phyloP scores from a whole-genome alignment of 257 asterid species.

The Leonotis leonurus region DNA sequence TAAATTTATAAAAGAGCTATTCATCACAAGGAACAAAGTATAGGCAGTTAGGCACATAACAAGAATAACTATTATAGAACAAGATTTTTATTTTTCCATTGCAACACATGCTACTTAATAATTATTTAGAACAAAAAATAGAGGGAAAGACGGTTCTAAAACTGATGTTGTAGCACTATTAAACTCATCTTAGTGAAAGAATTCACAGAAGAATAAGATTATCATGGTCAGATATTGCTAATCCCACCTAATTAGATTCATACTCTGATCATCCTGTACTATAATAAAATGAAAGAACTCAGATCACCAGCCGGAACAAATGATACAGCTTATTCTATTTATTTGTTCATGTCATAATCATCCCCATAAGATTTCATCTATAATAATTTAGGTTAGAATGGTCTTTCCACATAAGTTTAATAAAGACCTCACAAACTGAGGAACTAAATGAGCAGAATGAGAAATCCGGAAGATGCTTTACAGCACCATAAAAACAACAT shows the following conservation, averaged over 20 bases:
- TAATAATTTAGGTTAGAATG: too few species aligned
- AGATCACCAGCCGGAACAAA: background rate
- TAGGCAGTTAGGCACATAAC: background rate
- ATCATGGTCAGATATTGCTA: background rate
- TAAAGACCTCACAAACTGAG: background rate
- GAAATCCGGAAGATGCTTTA: background rate
- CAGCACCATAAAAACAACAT: background rate
- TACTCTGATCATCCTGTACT: background rate
- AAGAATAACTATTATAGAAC: too few species aligned
- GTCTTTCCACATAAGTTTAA: background rate
- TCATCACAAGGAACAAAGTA: background rate
- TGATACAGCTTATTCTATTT: background rate
- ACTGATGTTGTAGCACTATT: background rate
- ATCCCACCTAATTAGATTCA: slow-evolving; percentile 7
- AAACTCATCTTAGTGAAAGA: background rate
- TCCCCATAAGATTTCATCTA: background rate
- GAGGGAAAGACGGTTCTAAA: background rate
- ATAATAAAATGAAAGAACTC: background rate
- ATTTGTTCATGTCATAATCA: background rate
- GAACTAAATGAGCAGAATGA: background rate
- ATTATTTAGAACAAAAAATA: background rate
- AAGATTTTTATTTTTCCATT: too few species aligned
- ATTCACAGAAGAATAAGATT: background rate
- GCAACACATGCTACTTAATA: too few species aligned
- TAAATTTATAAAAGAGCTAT: background rate